Base-by-base conservation (phyloP, 78 protist genomes). In the Dictyostelium capitatum region DNA sequence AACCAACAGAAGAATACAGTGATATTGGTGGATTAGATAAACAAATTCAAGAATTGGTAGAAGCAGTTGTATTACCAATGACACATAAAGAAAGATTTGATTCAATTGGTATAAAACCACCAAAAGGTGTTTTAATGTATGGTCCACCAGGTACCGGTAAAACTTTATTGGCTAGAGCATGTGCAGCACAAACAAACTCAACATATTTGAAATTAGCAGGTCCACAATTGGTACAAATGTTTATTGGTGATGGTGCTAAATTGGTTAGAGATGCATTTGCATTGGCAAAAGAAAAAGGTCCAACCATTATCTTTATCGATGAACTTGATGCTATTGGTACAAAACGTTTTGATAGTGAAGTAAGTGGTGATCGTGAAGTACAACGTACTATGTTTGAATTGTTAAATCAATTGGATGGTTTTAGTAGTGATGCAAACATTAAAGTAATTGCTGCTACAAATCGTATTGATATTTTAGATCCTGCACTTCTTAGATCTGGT, bases 271-370 rank as follows among this genome's bases (percentile, higher is more conserved):
- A 99, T 54, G 99, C 99, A 20, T 99, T 99, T 89, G 98, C 99
- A 8, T 97, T 99, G 28, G 99, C 99, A 50, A 98, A 98, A 82
- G 99, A 99, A 79, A 99, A 99, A 53, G 95, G 96, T 1, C 99
- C 99, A 9, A 95, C 99, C 25, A 99, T 99, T 54, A 98, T 99
- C 75, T 99, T 99, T 91, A 99, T 99, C 32, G 99, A 99, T 80
- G 99, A 99, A 96, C 95, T 99, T 19, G 99, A 99, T 53, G 99
- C 99, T 53, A 94, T 99, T 28, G 99, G 99, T 23, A 98, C 99
- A 32, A 98, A 98, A 83, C 96, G 99, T 25, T 96, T 95, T 87
- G 99, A 97, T 95, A 79, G 95, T 12, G 99, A 98, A 19, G 62
- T 95, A 75, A 80, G 98, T 10, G 99, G 99, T n/a, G 99, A 98